Percentiles rank a stretch among this genome's conserved stretches.
phyloP scores from a whole-genome alignment of 306 rosid genomes.

The Macrotyloma uniflorum region DNA sequence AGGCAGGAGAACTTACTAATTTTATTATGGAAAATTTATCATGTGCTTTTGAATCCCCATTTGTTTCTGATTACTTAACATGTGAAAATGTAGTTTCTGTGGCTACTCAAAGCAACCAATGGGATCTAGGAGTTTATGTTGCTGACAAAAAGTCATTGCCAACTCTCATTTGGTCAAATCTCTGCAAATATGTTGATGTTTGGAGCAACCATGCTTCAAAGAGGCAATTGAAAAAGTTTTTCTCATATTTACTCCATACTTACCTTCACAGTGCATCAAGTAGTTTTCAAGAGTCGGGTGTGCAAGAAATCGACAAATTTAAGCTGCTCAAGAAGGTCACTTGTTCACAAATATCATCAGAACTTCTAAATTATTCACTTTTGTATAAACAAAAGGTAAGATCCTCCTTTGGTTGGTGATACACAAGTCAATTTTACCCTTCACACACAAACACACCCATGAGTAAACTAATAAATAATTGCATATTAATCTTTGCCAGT shows the following conservation, averaged over 20 bases:
- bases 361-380: slow-evolving; percentile 64
- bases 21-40: slow-evolving; percentile 71
- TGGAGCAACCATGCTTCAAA: slow-evolving; percentile 81
- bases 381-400: slow-evolving; percentile 80
- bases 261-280: slow-evolving; percentile 51
- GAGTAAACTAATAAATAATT: slow-evolving; percentile 12
- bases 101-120: slow-evolving; percentile 47
- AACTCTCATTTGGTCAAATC: slow-evolving; percentile 75
- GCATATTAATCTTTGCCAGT: background rate
- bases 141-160: slow-evolving; percentile 64
- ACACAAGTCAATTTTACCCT: background rate
- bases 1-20: slow-evolving; percentile 71
- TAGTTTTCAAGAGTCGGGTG: slow-evolving; percentile 44
- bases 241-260: slow-evolving; percentile 60
- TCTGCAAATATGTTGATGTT: slow-evolving; percentile 79
- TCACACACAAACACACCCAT: background rate
- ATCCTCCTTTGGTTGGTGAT: slow-evolving; percentile 30
- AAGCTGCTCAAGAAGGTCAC: slow-evolving; percentile 56
- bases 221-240: slow-evolving; percentile 68
- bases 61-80: slow-evolving; percentile 40
- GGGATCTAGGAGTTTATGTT: slow-evolving; percentile 60
- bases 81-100: slow-evolving; percentile 44
- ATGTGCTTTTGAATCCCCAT: slow-evolving; percentile 52
- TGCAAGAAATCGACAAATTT: slow-evolving; percentile 33
- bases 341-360: slow-evolving; percentile 66